Evolutionary conservation across 116 monocot genomes (phyloP).

Genomic region (Iris pallida): DNA sequence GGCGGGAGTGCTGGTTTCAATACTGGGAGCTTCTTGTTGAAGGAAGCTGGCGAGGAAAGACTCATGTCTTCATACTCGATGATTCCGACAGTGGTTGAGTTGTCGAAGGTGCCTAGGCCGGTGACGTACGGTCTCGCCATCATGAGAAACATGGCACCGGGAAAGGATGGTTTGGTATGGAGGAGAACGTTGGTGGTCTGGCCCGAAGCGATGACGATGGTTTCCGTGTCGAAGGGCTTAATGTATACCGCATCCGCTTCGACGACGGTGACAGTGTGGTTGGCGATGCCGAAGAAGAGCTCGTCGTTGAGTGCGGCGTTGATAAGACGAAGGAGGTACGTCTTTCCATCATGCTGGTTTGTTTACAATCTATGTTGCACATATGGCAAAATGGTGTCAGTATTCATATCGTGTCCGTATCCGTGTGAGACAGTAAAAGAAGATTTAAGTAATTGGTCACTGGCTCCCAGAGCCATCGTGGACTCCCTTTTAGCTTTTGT

Average conservation of each 20-base stretch:
- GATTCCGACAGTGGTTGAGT: constrained; percentile 31
- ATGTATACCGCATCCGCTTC: constrained; percentile 36
- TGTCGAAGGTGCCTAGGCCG: constrained; percentile 41
- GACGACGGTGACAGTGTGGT: constrained; percentile 35
- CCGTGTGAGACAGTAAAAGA: no score
- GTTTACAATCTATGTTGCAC: no score
- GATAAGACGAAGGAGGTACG: constrained; percentile 20
- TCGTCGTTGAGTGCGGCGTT: constrained; percentile 46
- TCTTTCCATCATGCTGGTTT: no score
- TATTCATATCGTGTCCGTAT: no score
- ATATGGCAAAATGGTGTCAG: no score
- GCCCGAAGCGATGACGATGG: constrained; percentile 27
- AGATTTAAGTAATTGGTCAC: no score
- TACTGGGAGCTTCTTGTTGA: constrained; percentile 3
- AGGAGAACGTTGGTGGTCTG: constrained; percentile 43
- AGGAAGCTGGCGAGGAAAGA: background rate
- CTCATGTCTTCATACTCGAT: constrained; percentile 21
- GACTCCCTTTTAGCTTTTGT: no score
- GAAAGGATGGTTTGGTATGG: constrained; percentile 9
- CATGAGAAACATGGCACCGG: constrained; percentile 32
- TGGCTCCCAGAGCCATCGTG: no score
- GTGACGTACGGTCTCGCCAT: constrained; percentile 30
- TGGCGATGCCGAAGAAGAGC: constrained; percentile 43
- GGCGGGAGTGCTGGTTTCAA: constrained; percentile 19
- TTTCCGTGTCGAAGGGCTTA: constrained; percentile 7